A percentile compares a stretch with the other conserved stretches of the same genome.
These are phyloP conservation scores for Hymenochaete sp. DNA, from an alignment of 1,284 basidiomycete genomes.

Conservation along the genomic window DNA sequence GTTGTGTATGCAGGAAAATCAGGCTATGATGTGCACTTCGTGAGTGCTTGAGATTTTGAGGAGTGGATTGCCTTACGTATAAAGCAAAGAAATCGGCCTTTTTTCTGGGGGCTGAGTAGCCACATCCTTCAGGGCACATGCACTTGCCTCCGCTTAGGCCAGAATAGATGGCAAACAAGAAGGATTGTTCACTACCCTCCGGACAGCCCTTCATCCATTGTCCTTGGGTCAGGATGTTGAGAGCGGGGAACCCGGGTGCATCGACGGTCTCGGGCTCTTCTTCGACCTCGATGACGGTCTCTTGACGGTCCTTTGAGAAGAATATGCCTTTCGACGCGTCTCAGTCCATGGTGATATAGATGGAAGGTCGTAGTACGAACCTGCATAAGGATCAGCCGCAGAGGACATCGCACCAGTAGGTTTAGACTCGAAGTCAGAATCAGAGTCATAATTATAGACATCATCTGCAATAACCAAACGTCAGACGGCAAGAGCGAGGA, in stretches of 20 bases:
- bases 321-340: conserved; percentile 56
- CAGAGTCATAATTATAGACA: conserved; percentile 72
- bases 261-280: conserved; percentile 56
- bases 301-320: conserved; percentile 83
- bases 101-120: conserved; percentile 44
- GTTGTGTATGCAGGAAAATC: conserved; percentile 64
- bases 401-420: conserved; percentile 27
- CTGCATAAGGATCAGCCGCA: conserved; percentile 79
- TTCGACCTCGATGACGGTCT: conserved; percentile 80
- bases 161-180: conserved; percentile 77
- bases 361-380: conserved; percentile 29
- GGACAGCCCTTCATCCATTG: conserved; percentile 96
- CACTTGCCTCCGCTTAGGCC: conserved; percentile 57
- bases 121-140: conserved; percentile 67
- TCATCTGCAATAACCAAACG: conserved; percentile 34
- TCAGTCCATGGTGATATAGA: conserved; percentile 1
- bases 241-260: conserved; percentile 37
- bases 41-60: not conserved
- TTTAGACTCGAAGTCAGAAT: conserved; percentile 45
- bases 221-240: conserved; percentile 74
- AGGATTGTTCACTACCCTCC: conserved; percentile 83
- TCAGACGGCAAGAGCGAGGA: conserved; percentile 2
- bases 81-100: conserved; percentile 77
- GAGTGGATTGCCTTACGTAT: conserved; percentile 46
- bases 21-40: conserved; percentile 34